Conservation (phyloP, 768 basidiomycete genomes). For the Kwoniella botswanensis region DNA sequence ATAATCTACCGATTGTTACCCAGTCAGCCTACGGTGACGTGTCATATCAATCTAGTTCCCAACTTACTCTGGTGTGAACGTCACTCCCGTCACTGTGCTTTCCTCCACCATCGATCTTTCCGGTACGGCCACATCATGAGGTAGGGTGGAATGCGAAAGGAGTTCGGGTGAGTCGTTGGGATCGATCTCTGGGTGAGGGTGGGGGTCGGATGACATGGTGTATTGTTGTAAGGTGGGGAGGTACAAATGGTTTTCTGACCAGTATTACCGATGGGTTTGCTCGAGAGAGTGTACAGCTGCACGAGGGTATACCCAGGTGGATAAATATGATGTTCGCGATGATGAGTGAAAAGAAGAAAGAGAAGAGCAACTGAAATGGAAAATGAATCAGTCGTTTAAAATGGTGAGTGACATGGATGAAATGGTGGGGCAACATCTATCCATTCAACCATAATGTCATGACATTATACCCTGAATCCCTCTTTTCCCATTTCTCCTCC, state of each 20-base stretch:
- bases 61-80: slow-evolving; percentile 53
- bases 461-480: too few relatives aligned
- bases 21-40: slow-evolving; percentile 3
- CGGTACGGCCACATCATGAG: slow-evolving; percentile 18
- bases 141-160: slow-evolving; percentile 37
- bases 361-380: not conserved
- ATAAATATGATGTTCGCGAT: too few relatives aligned
- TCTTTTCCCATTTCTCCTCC: too few relatives aligned
- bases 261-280: too few relatives aligned
- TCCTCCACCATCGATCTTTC: slow-evolving; percentile 56
- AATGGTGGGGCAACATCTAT: not conserved
- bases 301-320: too few relatives aligned
- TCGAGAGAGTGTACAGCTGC: too few relatives aligned
- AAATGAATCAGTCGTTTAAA: not conserved
- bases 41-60: not conserved
- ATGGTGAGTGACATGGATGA: not conserved
- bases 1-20: slow-evolving; percentile 29
- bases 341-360: not conserved
- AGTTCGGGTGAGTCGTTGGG: slow-evolving; percentile 22
- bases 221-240: not conserved
- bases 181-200: slow-evolving; percentile 1
- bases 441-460: not conserved
- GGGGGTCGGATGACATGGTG: not conserved
- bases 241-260: not conserved
- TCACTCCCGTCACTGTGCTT: slow-evolving; percentile 51